Conservation (phyloP, 441 rosid species). For the Codiaeum variegatum region DNA sequence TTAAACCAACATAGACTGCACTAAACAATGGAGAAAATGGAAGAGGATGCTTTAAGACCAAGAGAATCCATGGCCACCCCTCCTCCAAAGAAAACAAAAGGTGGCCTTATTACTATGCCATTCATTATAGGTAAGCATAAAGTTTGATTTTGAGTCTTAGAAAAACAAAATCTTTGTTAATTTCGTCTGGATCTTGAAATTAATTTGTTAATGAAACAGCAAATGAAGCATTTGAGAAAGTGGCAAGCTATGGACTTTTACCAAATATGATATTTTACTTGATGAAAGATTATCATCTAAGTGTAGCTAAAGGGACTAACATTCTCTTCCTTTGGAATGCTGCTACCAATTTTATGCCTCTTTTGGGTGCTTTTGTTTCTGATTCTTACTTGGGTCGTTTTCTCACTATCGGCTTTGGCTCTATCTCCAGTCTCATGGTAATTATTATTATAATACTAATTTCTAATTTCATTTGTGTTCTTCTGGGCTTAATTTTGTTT, state of each 20-base stretch:
- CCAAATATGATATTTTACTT: constrained; percentile 75
- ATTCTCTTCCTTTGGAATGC: constrained; percentile 71
- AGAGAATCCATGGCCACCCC: constrained; percentile 19
- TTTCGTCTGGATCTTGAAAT: constrained; percentile 11
- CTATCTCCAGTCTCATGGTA: constrained; percentile 63
- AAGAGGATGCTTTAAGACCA: constrained; percentile 37
- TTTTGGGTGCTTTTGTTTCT: constrained; percentile 67
- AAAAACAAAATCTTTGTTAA: not conserved
- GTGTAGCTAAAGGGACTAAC: constrained; percentile 47
- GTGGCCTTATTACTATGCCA: constrained; percentile 80
- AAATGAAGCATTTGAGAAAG: constrained; percentile 77
- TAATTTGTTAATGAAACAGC: constrained; percentile 32
- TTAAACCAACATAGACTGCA: constrained; percentile 17
- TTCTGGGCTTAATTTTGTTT: not conserved
- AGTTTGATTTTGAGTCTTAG: not conserved
- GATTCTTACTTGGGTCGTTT: constrained; percentile 83
- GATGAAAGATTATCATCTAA: constrained; percentile 49
- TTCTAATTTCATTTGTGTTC: not conserved
- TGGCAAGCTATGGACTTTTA: constrained; percentile 67
- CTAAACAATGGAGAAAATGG: constrained; percentile 33
- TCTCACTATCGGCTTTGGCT: constrained; percentile 60
- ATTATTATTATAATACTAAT: too few species aligned
- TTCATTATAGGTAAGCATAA: constrained; percentile 64
- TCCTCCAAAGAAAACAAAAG: constrained; percentile 31
- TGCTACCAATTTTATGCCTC: constrained; percentile 62